phyloP scores from a whole-genome alignment of 805 yeast species.

The Candida tallmaniae region DNA sequence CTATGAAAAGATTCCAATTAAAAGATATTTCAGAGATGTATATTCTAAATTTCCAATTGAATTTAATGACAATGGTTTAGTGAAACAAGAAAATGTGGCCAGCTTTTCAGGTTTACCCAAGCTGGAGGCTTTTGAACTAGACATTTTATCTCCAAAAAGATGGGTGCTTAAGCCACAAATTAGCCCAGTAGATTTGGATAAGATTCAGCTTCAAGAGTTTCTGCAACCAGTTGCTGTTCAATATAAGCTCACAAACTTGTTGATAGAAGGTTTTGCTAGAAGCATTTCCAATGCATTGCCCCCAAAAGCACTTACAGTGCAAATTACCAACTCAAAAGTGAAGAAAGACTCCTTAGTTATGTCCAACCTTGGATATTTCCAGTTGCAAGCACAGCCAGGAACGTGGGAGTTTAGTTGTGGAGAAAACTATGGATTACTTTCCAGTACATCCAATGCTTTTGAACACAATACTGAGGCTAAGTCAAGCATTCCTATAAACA shows the following conservation, averaged over 20 bases:
- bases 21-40: slow-evolving; percentile 54
- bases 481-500: slow-evolving; percentile 22
- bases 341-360: slow-evolving; percentile 63
- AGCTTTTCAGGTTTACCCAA: slow-evolving; percentile 1
- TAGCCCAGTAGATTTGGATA: slow-evolving; percentile 51
- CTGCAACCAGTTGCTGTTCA: not conserved
- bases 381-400: slow-evolving; percentile 72
- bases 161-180: slow-evolving; percentile 61
- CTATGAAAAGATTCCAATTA: slow-evolving; percentile 40
- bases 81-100: not conserved
- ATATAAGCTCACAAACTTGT: slow-evolving; percentile 48
- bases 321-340: slow-evolving; percentile 17
- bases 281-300: slow-evolving; percentile 33
- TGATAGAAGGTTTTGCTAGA: slow-evolving; percentile 69
- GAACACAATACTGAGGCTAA: slow-evolving; percentile 24
- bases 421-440: slow-evolving; percentile 21
- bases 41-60: slow-evolving; percentile 27
- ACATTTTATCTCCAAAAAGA: slow-evolving; percentile 55
- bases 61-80: slow-evolving; percentile 24
- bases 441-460: slow-evolving; percentile 41
- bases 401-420: slow-evolving; percentile 42
- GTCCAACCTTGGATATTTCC: slow-evolving; percentile 82
- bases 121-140: slow-evolving; percentile 41
- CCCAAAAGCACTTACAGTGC: slow-evolving; percentile 52
- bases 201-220: slow-evolving; percentile 35